Percentiles rank a stretch among this genome's conserved stretches.
Evolutionary conservation across 1,284 basidiomycete species (phyloP).

Genomic region (Lignosus rhinocerotis): DNA sequence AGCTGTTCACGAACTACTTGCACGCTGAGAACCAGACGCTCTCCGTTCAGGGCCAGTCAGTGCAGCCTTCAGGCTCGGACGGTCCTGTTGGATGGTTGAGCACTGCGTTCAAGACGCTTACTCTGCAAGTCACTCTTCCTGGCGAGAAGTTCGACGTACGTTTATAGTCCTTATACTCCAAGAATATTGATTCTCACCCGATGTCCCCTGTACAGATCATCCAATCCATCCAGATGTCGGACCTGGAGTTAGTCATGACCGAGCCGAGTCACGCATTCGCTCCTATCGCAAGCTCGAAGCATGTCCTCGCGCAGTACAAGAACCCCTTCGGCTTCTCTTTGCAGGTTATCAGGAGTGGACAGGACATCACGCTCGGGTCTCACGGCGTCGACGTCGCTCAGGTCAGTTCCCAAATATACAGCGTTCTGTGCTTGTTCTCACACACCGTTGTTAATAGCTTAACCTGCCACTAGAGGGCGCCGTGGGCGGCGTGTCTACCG

Average conservation of each 20-base stretch:
- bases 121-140: constrained; percentile 62
- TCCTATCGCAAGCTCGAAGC: constrained; percentile 59
- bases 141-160: constrained; percentile 59
- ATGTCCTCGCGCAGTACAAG: constrained; percentile 65
- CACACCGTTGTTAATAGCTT: constrained; percentile 42
- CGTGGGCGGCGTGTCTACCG: constrained; percentile 66
- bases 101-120: constrained; percentile 69
- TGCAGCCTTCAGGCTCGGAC: constrained; percentile 53
- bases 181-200: background rate
- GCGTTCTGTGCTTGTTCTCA: background rate
- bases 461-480: constrained; percentile 51
- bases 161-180: background rate
- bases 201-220: constrained; percentile 48
- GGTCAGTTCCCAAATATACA: constrained; percentile 35
- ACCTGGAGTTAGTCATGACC: constrained; percentile 51
- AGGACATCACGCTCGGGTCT: constrained; percentile 54
- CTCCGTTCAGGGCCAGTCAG: constrained; percentile 58
- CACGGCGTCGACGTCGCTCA: constrained; percentile 55
- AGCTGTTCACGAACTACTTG: constrained; percentile 69
- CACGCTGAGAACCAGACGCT: constrained; percentile 68
- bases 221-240: constrained; percentile 62
- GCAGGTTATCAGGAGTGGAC: constrained; percentile 58
- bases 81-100: constrained; percentile 66
- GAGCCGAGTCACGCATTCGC: constrained; percentile 55
- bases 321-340: constrained; percentile 81